Base-by-base conservation (phyloP, 1,284 basidiomycete species). In the Baeospora myosura region DNA sequence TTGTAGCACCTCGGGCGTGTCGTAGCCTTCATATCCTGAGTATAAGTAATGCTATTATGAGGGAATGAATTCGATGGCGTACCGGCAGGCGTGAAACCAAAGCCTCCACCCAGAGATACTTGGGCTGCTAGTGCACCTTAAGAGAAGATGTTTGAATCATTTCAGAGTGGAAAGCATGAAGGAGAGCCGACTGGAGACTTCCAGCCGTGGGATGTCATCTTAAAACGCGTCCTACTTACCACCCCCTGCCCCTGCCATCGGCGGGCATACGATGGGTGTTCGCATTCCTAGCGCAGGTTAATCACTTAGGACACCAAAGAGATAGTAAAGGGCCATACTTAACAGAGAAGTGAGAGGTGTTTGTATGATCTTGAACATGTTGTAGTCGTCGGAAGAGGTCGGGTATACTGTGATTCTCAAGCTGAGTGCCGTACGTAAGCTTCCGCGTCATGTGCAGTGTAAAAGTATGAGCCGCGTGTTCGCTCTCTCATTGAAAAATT, bases 51-150 rank as follows among this genome's bases (percentile, higher is more conserved):
- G 42, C 28, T 29, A 38, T 21, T 3, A 17, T 28, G 10, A 30
- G 37, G 16, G 23, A 7, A 30, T n/a, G 32, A 33, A 18, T 18
- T 36, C 31, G 29, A 39, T 30, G 35, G 35, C 57, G 29, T 51
- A 76, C 80, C 78, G 61, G 73, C 69, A 33, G 69, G 65, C 2
- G 85, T 50, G 54, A 88, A 86, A 34, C 82, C 86, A 48, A 87
- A 80, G 16, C 79, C 85, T 23, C 84, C 86, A 14, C 63, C 80
- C 1, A 69, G 64, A 24, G 74, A 69, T 29, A 81, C 78, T 44
- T 74, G 64, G 12, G 76, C 77, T 16, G 83, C 83, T 11, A 87
- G 60, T 25, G 63, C 59, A 28, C 78, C 79, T 59, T 43, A 11
- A 30, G 25, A 22, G 21, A 40, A 31, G 17, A 22, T 23, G n/a